Evolutionary conservation across 2,329 filamentous ascomycete species (phyloP), one percentile per base, ranked within the genome.

Genomic region (Blastomyces emzantsi): DNA sequence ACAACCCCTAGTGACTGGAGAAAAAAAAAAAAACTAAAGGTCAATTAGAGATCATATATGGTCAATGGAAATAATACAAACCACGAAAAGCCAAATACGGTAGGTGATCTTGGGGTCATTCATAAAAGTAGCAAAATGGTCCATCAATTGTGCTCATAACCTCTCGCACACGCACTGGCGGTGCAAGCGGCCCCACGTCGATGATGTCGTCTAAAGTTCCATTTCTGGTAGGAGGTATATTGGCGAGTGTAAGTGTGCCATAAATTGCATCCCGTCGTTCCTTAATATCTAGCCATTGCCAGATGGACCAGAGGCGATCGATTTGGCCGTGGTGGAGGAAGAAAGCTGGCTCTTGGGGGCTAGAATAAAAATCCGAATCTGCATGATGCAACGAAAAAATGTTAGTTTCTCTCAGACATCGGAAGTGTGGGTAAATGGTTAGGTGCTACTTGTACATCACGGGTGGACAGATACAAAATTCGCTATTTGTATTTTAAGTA

Each of bases 41-140:
- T 13, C 15, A 30, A 52, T 30, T 30, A 52, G 13, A 25, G 13
- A 17, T 7, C 49, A 30, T 52, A 25, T n/a, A 45, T 17, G 8
- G 45, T 5, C 13, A 5, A 15, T 30, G 13, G 2, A 28, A 17
- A 30, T 30, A 17, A 8, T 17, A 25, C 30, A 30, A 17, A 30
- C 13, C 2, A 7, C 7, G 49, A 52, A 49, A 25, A 17, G 25
- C 13, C 6, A 4, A 52, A 19, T 19, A n/a, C 8, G 13, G 6
- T n/a, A 22, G 33, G 28, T 28, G 33, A 56, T 41, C n/a, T 54
- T 41, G 22, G 41, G 41, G n/a, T 54, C 36, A 67, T 55, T 65
- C 62, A 59, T 72, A 72, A 49, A 70, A 63, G 62, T 71, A 71
- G 49, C 70, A 72, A 30, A 70, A 71, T 0, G 70, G 70, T 1